Conservation (phyloP, 495 filamentous ascomycete genomes). For the Penicillium riverlandense region DNA sequence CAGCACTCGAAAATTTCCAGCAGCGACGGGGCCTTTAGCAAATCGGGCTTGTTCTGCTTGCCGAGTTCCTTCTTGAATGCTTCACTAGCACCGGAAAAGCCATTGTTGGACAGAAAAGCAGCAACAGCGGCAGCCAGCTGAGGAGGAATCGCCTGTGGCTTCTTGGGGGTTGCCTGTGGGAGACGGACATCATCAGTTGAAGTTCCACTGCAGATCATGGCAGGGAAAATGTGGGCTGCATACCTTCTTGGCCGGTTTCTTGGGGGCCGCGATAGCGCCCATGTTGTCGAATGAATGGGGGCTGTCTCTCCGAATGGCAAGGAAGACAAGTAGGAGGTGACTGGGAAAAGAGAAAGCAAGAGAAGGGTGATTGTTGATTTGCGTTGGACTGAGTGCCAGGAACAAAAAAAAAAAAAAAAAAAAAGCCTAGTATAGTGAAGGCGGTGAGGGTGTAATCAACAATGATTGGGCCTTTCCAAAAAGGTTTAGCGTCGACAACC, state of each 20-base stretch:
- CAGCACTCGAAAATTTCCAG: slow-evolving; percentile 45
- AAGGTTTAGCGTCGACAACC: neutral
- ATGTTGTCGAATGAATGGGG: slow-evolving; percentile 14
- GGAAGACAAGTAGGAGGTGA: neutral
- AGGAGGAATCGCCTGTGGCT: slow-evolving; percentile 27
- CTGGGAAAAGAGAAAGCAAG: slow-evolving; percentile 1
- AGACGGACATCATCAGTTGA: slow-evolving; percentile 4
- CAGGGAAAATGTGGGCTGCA: neutral
- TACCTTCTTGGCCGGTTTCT: slow-evolving; percentile 34
- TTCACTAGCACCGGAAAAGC: slow-evolving; percentile 50
- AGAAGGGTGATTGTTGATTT: neutral
- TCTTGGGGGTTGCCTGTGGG: slow-evolving; percentile 9
- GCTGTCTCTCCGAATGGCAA: neutral
- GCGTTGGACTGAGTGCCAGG: slow-evolving; percentile 8
- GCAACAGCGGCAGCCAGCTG: slow-evolving; percentile 60
- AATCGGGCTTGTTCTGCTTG: slow-evolving; percentile 21
- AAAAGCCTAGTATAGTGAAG: slow-evolving; percentile 21
- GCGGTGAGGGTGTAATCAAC: slow-evolving; percentile 7
- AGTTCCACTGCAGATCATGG: neutral
- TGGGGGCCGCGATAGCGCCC: slow-evolving; percentile 22
- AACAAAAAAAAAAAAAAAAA: slow-evolving; percentile 26
- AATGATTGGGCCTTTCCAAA: slow-evolving; percentile 14
- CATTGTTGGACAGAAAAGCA: slow-evolving; percentile 57
- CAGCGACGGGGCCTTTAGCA: slow-evolving; percentile 36
- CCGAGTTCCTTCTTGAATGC: slow-evolving; percentile 50